Base-by-base conservation (phyloP, 2,329 filamentous ascomycete species). In the Epichloe baconii region DNA sequence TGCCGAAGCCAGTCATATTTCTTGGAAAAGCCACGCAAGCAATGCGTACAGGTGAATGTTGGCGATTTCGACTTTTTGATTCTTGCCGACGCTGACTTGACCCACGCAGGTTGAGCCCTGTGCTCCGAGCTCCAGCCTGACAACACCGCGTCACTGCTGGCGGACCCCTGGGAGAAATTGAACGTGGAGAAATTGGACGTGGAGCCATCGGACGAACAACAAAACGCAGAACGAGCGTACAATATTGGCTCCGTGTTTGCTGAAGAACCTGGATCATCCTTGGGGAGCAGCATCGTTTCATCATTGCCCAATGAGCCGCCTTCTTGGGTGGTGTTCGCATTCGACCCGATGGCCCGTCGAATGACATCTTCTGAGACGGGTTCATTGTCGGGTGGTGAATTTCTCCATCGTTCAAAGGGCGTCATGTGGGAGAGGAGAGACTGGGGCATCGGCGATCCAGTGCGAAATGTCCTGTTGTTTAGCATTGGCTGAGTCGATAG, bases 1-100 rank as follows among this genome's bases (percentile, higher is more conserved):
- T 78, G 75, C 1, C 76, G 65, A 12, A 65, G 60, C 66, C 67
- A 69, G 49, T 71, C 69, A 49, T 69, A 69, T 42, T 65, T 67
- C 48, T 68, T 71, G 49, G 63, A 64, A 49, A 71, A 71, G 41
- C 54, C 60, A 26, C 68, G 66, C 5, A 56, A 54, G 50, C 69
- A 71, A 51, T 68, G 67, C 0, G 64, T 68, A 54, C 69, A 71
- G 26, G 63, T 60, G 47, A 69, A 70, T 2, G 57, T 57, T 37
- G 60, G 57, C 2, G 52, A 49, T 37, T 57, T 59, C 3, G 50
- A 53, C n/a, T 48, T 51, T 3, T 46, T 54, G 2, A 47, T 50
- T 34, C 53, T 52, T 5, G 21, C 44, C 17, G 57, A 52, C 1
- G 48, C 21, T 35, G 52, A 55, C 17, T 54, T 53, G 4, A 54